Conservation (phyloP, 768 basidiomycete genomes). For the Suillus variegatus region DNA sequence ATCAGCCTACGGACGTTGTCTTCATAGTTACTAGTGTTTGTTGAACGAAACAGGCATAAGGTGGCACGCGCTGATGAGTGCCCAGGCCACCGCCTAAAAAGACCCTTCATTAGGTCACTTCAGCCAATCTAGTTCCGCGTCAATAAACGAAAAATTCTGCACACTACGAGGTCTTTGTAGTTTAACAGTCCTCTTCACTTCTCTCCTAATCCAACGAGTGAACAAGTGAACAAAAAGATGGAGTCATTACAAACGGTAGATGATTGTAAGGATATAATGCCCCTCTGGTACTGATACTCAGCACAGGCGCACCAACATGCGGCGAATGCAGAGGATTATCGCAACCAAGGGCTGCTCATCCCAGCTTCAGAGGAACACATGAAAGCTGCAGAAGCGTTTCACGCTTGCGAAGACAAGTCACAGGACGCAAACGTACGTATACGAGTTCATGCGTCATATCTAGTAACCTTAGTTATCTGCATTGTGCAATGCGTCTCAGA, state of each 20-base stretch:
- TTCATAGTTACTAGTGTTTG: background rate
- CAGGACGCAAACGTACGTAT: conserved; percentile 67
- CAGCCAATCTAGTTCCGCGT: conserved; percentile 7
- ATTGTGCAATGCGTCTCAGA: conserved; percentile 41
- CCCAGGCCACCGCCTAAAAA: conserved; percentile 10
- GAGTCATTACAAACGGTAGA: conserved; percentile 56
- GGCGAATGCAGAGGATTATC: conserved; percentile 75
- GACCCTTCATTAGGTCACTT: conserved; percentile 18
- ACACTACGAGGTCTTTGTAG: background rate
- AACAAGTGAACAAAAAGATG: conserved; percentile 19
- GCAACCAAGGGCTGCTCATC: conserved; percentile 65
- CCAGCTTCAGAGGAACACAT: conserved; percentile 73
- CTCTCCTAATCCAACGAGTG: conserved; percentile 5
- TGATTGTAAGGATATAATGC: background rate
- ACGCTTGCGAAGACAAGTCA: conserved; percentile 71
- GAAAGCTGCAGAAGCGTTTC: conserved; percentile 76
- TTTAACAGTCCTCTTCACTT: background rate
- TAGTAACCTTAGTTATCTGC: conserved; percentile 11
- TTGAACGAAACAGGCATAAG: background rate
- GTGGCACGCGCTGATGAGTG: background rate
- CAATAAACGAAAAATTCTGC: conserved; percentile 7
- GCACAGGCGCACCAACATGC: conserved; percentile 82
- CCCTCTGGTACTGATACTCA: conserved; percentile 12
- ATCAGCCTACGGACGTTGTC: background rate
- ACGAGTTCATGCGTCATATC: conserved; percentile 7